Conservation (phyloP, 2,329 filamentous ascomycete species). For the Chrysosporium queenslandicum region DNA sequence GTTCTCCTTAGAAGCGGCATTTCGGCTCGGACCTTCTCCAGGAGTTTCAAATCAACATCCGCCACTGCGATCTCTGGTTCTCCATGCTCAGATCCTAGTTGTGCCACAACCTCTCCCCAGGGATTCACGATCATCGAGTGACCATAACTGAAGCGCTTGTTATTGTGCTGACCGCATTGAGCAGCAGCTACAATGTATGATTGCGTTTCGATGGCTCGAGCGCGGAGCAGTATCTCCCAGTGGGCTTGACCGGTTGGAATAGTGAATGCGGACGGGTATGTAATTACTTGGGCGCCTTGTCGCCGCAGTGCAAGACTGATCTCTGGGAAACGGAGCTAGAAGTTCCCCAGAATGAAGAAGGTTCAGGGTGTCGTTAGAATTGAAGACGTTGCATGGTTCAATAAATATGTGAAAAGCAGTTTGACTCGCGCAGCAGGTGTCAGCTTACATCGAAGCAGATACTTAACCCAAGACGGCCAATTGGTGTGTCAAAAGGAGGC, state of each 20-base stretch:
- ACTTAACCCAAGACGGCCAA: conserved; percentile 66
- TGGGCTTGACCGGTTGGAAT: conserved; percentile 74
- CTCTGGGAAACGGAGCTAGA: conserved; percentile 65
- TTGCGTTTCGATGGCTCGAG: conserved; percentile 80
- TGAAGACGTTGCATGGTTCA: too few species aligned
- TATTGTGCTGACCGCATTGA: conserved; percentile 65
- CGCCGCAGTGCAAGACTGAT: conserved; percentile 56
- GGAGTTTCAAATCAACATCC: conserved; percentile 45
- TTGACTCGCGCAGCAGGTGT: not conserved
- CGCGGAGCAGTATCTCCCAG: conserved; percentile 70
- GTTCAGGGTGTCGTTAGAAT: not conserved
- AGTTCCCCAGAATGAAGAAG: not conserved
- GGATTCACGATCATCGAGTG: conserved; percentile 77
- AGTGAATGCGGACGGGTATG: conserved; percentile 86
- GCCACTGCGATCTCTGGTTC: conserved; percentile 42
- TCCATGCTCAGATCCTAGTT: conserved; percentile 43
- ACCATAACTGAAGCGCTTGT: conserved; percentile 71
- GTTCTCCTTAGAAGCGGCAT: conserved; percentile 50
- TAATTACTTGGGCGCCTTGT: conserved; percentile 62
- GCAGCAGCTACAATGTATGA: conserved; percentile 79
- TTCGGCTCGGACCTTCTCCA: conserved; percentile 45
- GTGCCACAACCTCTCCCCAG: conserved; percentile 66
- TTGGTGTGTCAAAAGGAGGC: conserved; percentile 58
- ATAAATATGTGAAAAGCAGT: not conserved
- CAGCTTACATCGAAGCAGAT: conserved; percentile 72